Percentiles rank a stretch among this genome's conserved stretches.
Conservation (phyloP, 2,329 filamentous ascomycete species). For the Trichoderma breve region DNA sequence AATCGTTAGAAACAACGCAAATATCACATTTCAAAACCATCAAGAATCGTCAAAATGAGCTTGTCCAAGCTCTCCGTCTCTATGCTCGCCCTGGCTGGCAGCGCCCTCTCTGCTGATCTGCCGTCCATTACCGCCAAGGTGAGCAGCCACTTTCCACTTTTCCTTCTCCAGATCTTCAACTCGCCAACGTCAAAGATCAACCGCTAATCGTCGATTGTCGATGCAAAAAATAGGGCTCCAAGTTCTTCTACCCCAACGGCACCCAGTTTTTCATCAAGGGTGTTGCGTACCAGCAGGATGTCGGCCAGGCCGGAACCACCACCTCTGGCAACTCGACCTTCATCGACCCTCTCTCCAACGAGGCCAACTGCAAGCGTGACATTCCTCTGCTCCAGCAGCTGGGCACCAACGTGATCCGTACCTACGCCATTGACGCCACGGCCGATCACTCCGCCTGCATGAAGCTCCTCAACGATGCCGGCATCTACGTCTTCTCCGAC, state of each 20-base stretch:
- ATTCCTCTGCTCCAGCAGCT: conserved; percentile 76
- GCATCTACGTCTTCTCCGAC: conserved; percentile 95
- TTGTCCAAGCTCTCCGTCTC: conserved; percentile 33
- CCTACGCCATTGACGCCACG: conserved; percentile 85
- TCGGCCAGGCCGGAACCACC: conserved; percentile 53
- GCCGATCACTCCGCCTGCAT: conserved; percentile 81
- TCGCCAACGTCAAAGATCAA: not conserved
- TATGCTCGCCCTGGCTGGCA: conserved; percentile 42
- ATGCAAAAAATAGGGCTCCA: conserved; percentile 56
- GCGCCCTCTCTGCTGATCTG: conserved; percentile 44
- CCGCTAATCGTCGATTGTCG: conserved; percentile 5
- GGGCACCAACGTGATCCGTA: conserved; percentile 88
- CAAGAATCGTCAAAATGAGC: conserved; percentile 32
- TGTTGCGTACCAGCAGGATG: conserved; percentile 90
- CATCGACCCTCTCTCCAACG: conserved; percentile 78
- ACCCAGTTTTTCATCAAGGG: conserved; percentile 78
- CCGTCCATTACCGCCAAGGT: conserved; percentile 70
- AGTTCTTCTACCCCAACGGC: conserved; percentile 83
- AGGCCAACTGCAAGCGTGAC: conserved; percentile 73
- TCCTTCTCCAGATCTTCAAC: conserved; percentile 3
- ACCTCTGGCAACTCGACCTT: conserved; percentile 54
- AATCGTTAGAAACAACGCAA: conserved; percentile 6
- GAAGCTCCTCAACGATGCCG: conserved; percentile 73
- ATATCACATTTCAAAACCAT: not conserved
- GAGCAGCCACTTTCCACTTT: conserved; percentile 22